Conservation (phyloP, 2,329 filamentous ascomycete genomes). For the Hypoxylon rubiginosum region DNA sequence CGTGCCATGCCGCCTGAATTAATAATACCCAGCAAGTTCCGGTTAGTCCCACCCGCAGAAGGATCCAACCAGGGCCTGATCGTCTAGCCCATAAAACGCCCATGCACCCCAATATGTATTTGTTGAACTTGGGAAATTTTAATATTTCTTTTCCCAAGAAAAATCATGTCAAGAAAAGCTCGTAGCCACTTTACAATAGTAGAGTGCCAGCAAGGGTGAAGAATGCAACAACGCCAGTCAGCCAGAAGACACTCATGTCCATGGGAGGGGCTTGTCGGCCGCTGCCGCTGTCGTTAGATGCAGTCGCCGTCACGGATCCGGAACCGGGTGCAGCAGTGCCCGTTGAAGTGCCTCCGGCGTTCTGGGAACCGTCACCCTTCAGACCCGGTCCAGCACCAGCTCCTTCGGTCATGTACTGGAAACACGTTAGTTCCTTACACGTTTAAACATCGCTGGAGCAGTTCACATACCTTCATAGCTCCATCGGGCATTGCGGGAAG, state of each 20-base stretch:
- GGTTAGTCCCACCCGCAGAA: constrained; percentile 9
- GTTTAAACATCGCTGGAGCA: no score
- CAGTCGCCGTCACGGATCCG: constrained; percentile 55
- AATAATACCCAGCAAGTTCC: constrained; percentile 24
- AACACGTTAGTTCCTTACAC: constrained; percentile 22
- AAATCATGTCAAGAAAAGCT: neutral
- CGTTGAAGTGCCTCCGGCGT: constrained; percentile 62
- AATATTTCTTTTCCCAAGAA: constrained; percentile 10
- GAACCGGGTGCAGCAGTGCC: constrained; percentile 57
- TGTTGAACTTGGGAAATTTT: constrained; percentile 5
- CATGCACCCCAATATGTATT: constrained; percentile 4
- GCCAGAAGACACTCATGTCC: constrained; percentile 55
- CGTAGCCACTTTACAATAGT: constrained; percentile 52
- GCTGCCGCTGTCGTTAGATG: constrained; percentile 54
- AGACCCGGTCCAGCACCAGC: constrained; percentile 68
- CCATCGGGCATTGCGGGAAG: constrained; percentile 66
- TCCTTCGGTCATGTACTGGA: constrained; percentile 65
- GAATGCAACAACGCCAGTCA: constrained; percentile 53
- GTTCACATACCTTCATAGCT: constrained; percentile 55
- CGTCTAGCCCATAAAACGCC: constrained; percentile 27
- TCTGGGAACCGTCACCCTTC: constrained; percentile 66
- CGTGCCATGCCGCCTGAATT: constrained; percentile 18
- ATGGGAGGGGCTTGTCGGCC: constrained; percentile 52
- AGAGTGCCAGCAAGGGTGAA: constrained; percentile 58
- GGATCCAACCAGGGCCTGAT: constrained; percentile 22